phyloP scores from a whole-genome alignment of 2,329 filamentous ascomycete species.

The Botrytis paeoniae region DNA sequence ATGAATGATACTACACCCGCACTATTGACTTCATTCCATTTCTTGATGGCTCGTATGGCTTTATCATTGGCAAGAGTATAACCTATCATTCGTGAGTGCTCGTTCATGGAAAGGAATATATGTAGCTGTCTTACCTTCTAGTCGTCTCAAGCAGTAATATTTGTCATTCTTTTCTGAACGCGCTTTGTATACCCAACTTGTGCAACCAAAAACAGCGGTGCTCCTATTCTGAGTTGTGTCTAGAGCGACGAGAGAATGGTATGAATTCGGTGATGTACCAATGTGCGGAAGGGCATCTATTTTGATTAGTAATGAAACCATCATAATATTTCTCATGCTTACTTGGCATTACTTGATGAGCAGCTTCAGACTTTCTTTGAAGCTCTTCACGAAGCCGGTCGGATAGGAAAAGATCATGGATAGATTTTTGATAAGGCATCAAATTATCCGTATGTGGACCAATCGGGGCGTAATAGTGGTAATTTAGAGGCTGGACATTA shows the following conservation, averaged over 20 bases:
- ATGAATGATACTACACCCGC: constrained; percentile 81
- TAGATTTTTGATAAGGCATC: constrained; percentile 77
- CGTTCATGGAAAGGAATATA: not conserved
- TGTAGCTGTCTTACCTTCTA: constrained; percentile 60
- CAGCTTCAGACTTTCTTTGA: constrained; percentile 82
- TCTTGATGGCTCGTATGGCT: constrained; percentile 79
- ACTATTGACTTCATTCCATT: constrained; percentile 83
- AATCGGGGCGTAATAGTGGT: constrained; percentile 88
- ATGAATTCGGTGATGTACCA: constrained; percentile 77
- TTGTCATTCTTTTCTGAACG: constrained; percentile 84
- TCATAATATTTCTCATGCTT: constrained; percentile 35
- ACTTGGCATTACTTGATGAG: constrained; percentile 80
- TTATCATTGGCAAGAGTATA: constrained; percentile 87
- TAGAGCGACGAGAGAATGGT: constrained; percentile 86
- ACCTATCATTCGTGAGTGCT: constrained; percentile 44
- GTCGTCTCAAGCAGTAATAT: constrained; percentile 79
- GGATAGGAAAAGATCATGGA: constrained; percentile 88
- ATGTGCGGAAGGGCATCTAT: constrained; percentile 46
- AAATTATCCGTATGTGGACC: constrained; percentile 80
- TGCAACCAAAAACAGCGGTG: constrained; percentile 76
- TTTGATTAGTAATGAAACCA: not conserved
- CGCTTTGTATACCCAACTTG: constrained; percentile 95
- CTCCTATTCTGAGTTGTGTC: constrained; percentile 80
- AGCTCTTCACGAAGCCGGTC: constrained; percentile 84
- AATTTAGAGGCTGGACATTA: constrained; percentile 66